Base-by-base conservation (phyloP, 2,329 filamentous ascomycete species). In the Phyllosticta citribraziliensis region DNA sequence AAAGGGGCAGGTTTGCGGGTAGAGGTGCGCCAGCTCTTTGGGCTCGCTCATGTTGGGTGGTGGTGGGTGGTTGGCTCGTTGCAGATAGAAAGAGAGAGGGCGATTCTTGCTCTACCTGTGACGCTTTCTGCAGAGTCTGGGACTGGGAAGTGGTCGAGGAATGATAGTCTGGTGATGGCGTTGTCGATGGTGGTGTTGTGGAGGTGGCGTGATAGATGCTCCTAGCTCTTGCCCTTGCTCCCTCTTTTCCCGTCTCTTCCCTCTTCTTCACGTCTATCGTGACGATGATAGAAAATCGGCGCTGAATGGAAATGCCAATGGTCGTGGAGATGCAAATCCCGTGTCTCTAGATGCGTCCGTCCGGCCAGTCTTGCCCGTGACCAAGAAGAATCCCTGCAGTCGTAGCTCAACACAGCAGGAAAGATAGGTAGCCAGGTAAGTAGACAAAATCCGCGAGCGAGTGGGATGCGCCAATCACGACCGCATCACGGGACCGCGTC, bases 1-100 rank as follows among this genome's bases (percentile, higher is more conserved):
- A 70, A 86, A 86, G 17, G 82, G 80, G 68, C 83, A 86, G 51
- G 70, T 55, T 30, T 75, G 69, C 5, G 77, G 75, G 67, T 79
- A 79, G 60, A 52, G 58, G 22, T 55, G 27, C 24, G 52, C 40
- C 22, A 60, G 55, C 24, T 60, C 58, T 12, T 56, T 52, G 4
- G 58, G 22, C 22, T 60, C 53, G 24, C 17, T 47, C 58, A 60
- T 60, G n/a, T n/a, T 24, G 14, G 25, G 22, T 19, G 17, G 20
- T 19, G 2, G 9, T 40, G 10, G 17, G 2, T 40, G 35, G 17
- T 2, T 17, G 40, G 40, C 40, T 4, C 14, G n/a, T 14, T 40
- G 35, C 12, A 5, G 35, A n/a, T n/a, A n/a, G n/a, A n/a, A n/a
- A n/a, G n/a, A n/a, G n/a, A n/a, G n/a, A 40, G 35, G 1, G 35